Base-by-base conservation (phyloP, 1,284 basidiomycete species). In the Melampsora abietis-canadensis region DNA sequence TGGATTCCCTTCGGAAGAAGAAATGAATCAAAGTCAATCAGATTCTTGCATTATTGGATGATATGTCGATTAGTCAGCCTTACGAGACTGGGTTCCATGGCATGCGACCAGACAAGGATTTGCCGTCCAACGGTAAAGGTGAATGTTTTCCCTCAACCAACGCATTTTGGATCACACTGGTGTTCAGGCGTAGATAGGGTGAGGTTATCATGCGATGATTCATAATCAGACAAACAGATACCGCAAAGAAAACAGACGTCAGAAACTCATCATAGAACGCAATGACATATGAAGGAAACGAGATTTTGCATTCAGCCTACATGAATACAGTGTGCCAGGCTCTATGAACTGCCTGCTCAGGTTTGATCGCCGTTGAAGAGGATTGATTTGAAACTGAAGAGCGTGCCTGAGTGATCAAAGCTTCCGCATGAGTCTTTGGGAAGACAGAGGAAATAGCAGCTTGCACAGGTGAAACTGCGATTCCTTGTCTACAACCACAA, bases 281-380 rank as follows among this genome's bases (percentile, higher is more conserved):
- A 19, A 61, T 31, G 17, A 2, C 12, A 61, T 61, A 14, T 15
- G 17, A 61, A 24, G 21, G 8, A 31, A 31, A n/a, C 8, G 31
- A 31, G n/a, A 37, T 19, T 24, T 8, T 14, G 30, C 31, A 30
- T n/a, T 8, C n/a, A 37, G 34, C 27, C 7, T 37, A 72, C 69
- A 72, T 64, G 62, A 72, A 72, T 17, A 72, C 69, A 10, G 69
- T 72, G 51, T 72, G 69, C 69, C 69, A 73, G 40, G 69, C 69
- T 51, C 64, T 73, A 51, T 65, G 64, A 48, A 73, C 47, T 7
- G 61, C 21, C 51, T 64, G 69, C 37, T 73, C 69, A 15, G 61
- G 69, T 57, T 21, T 37, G 24, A 61, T 8, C 57, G 31, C 31
- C 15, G 31, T 60, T 21, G 17, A 30, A 51, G 48, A 34, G 8